Evolutionary conservation across 495 filamentous ascomycete species (phyloP), one percentile per base, ranked within the genome.

Genomic region (Penicillium bovifimosum): DNA sequence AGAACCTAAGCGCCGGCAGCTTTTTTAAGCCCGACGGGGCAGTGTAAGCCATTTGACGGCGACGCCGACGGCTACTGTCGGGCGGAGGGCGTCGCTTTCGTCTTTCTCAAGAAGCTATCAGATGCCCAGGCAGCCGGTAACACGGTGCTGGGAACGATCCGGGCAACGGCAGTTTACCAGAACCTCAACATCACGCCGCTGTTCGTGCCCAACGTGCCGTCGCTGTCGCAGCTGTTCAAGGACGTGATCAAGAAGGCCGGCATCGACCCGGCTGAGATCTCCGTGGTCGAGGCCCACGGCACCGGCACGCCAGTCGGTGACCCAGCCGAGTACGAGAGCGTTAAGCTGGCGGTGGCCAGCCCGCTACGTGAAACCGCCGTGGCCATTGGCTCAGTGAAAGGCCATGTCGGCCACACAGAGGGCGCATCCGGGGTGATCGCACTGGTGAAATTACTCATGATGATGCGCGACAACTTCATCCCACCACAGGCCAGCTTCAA

Each of bases 281-380:
- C 79, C 43, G 80, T 88, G 28, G 82, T 91, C 5, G 87, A 91
- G 60, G 86, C 86, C 62, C 87, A 91, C 60, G 87, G 87, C 6
- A 90, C 87, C 3, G 87, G 86, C 0, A 89, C 86, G 0, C 79
- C 82, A 49, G 84, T 82, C 10, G 87, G 87, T 6, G 87, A 91
- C 60, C 80, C 79, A 0, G 82, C 79, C 0, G 87, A 89, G 61
- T 68, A 69, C 42, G 58, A 54, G n/a, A 71, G 68, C 41, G 66
- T 81, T n/a, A 62, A 62, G 3, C 41, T 56, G 11, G 64, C 62
- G 0, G 56, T 80, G 3, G 75, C 44, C 29, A 65, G 56, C 9
- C 65, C 56, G 1, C 39, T 47, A n/a, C 61, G 70, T 1, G 20
- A 26, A 6, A 50, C 40, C 0, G 38, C 52, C n/a, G 20, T 70